Base-by-base conservation (phyloP, 2,329 filamentous ascomycete species). In the Chaetoscypha palmicola region DNA sequence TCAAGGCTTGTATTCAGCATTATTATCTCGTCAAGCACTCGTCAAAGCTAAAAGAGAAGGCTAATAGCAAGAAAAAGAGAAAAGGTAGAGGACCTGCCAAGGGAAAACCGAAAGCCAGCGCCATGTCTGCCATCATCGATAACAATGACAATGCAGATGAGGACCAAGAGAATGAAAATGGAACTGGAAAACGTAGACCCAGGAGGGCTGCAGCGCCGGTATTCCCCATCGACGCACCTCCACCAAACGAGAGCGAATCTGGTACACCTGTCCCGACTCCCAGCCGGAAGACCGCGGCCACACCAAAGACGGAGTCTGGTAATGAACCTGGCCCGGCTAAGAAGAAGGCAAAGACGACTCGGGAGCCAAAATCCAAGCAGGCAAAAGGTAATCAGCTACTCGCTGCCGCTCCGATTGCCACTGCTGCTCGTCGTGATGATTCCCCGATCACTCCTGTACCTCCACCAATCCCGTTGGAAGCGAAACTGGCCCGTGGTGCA, bases 1-100 rank as follows among this genome's bases (percentile, higher is more conserved):
- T 87, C 63, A 82, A 83, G 52, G 77, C 85, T 36, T 88, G 83
- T 63, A 92, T 92, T 54, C 83, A 88, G 59, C 88, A 90, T 63
- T 92, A 92, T 64, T 92, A 92, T 63, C 72, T 86, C 50, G 86
- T 83, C 60, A 92, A 79, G 66, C 83, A 83, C 66, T 73, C 80
- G 36, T 75, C 80, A 32, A 81, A 86, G 50, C 80, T 90, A 48
- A 88, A 90, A 61, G 83, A 86, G 58, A 86, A 85, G 64, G 71
- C 83, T 22, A 81, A 77, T 56, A 47, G 62, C 39, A 54, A 62
- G 45, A 51, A 63, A 61, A 70, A 72, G 57, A 69, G 74, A 48
- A 77, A 74, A 66, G 64, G 44, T 2, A 38, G 34, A 28, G 38
- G 38, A 36, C 71, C 59, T 73, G 65, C 71, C 53, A 76, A 56